A percentile compares a stretch with the other conserved stretches of the same genome.
These are phyloP conservation scores for Aureobasidium sp. DNA, from an alignment of 2,329 filamentous ascomycete genomes.

Conservation along the genomic window DNA sequence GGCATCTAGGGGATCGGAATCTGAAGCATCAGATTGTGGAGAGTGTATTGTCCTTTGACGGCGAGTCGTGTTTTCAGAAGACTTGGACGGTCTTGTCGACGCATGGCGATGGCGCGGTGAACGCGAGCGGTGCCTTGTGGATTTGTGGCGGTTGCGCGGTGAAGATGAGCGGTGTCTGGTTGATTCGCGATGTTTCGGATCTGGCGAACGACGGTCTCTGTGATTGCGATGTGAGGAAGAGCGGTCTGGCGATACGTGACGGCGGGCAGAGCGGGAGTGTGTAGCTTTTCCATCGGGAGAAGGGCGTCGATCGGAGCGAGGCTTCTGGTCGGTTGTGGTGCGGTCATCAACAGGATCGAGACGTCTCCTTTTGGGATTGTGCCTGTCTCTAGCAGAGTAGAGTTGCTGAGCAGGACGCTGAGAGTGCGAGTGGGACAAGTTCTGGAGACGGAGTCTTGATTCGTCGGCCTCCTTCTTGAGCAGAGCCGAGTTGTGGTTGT, in stretches of 20 bases:
- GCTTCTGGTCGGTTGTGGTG: neutral
- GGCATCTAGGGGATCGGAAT: slow-evolving; percentile 65
- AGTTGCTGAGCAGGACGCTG: slow-evolving; percentile 13
- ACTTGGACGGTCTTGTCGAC: neutral
- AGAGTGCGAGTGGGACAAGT: slow-evolving; percentile 32
- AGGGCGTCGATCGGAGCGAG: neutral
- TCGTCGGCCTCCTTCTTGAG: slow-evolving; percentile 78
- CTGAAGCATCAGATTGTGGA: slow-evolving; percentile 18
- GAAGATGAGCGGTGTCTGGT: neutral
- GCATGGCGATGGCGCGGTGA: neutral
- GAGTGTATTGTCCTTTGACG: neutral
- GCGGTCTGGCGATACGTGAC: neutral
- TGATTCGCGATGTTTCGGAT: neutral
- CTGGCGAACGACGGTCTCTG: neutral
- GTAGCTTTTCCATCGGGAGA: neutral
- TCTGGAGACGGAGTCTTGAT: slow-evolving; percentile 59
- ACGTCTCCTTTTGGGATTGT: slow-evolving; percentile 9
- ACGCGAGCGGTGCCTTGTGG: neutral
- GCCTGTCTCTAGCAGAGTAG: slow-evolving; percentile 12
- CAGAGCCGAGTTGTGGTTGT: slow-evolving; percentile 79
- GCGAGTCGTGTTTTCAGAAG: neutral
- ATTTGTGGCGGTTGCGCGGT: neutral
- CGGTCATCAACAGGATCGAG: neutral
- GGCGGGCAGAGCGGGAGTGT: neutral
- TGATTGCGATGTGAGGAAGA: neutral